Evolutionary conservation across 352 stramenopile genomes (phyloP).

Genomic region (Pythium pyrilobum): DNA sequence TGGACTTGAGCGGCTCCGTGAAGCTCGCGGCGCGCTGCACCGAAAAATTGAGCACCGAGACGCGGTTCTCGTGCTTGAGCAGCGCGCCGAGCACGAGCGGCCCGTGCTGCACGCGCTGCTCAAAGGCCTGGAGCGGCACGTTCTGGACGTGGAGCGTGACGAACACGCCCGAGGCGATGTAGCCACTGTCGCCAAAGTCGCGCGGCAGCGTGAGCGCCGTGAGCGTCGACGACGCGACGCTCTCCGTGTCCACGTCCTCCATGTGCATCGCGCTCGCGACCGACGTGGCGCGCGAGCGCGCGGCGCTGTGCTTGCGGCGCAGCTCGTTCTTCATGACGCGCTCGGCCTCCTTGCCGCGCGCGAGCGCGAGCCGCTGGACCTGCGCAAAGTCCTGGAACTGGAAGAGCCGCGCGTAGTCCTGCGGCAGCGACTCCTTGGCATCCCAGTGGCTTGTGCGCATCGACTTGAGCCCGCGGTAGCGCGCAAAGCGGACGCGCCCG

Average conservation of each 20-base stretch:
- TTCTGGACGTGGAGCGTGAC: slow-evolving; percentile 86
- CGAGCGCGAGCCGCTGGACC: slow-evolving; percentile 91
- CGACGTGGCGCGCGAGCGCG: slow-evolving; percentile 52
- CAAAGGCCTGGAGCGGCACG: slow-evolving; percentile 52
- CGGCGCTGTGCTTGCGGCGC: slow-evolving; percentile 42
- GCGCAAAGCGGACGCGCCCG: slow-evolving; percentile 70
- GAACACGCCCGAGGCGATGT: slow-evolving; percentile 91
- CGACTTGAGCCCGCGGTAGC: slow-evolving; percentile 95
- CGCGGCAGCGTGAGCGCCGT: slow-evolving; percentile 25
- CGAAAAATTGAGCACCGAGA: slow-evolving; percentile 98
- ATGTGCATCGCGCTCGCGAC: slow-evolving; percentile 36
- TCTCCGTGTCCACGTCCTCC: slow-evolving; percentile 75
- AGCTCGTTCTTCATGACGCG: slow-evolving; percentile 62
- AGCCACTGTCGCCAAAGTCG: slow-evolving; percentile 76
- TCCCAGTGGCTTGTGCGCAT: slow-evolving; percentile 97
- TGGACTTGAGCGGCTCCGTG: slow-evolving; percentile 93
- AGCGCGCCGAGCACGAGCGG: slow-evolving; percentile 81
- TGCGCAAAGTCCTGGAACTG: slow-evolving; percentile 95
- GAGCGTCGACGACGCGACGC: not conserved
- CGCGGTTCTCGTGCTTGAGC: slow-evolving; percentile 95
- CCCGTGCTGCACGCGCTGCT: slow-evolving; percentile 48
- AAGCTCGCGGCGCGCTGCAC: slow-evolving; percentile 81
- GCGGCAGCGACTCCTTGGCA: slow-evolving; percentile 97
- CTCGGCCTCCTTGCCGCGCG: slow-evolving; percentile 68
- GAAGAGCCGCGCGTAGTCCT: slow-evolving; percentile 96